Base-by-base conservation (phyloP, 2,329 filamentous ascomycete species). In the Ophiostoma piceae region DNA sequence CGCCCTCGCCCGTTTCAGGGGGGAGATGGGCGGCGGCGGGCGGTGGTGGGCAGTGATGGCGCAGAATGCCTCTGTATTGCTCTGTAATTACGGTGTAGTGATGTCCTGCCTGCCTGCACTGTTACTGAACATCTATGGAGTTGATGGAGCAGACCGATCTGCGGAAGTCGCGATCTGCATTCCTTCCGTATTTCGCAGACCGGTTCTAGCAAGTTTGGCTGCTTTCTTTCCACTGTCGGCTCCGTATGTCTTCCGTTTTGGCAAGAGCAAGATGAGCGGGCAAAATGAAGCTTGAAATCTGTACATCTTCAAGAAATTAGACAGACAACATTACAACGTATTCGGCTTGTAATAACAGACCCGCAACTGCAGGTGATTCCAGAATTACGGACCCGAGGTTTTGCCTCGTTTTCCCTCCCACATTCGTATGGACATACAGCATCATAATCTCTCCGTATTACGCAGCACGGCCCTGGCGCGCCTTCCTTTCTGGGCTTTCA, bases 121-220 rank as follows among this genome's bases (percentile, higher is more conserved):
- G 43, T 7, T 47, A 47, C 43, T 47, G 43, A n/a, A 47, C 60
- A 37, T 65, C 43, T 43, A 65, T 66, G 9, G n/a, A 54, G 39
- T 22, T 69, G 29, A 22, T n/a, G n/a, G 47, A 39, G 9, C 39
- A 51, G 41, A 60, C 32, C 26, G 29, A 65, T 69, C 26, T 67
- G 65, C 35, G 41, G 54, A 67, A 41, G 19, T 22, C 35, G 69
- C 54, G 39, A 70, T 65, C 66, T 64, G 66, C 69, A 70, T 68
- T 68, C 69, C 69, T 54, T 41, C 54, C 69, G 39, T 35, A 57
- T 57, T 11, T 26, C 9, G 8, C 22, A 57, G 51, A 57, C 51
- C 9, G 51, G 51, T 57, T 57, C 22, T 47, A 47, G 43, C 16
- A 47, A 47, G 16, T n/a, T n/a, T 8, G 16, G 2, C 19, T 47